A percentile compares a stretch with the other conserved stretches of the same genome.
Conservation (phyloP, 192 early-diverging fungal species). For the Podila epigama region DNA sequence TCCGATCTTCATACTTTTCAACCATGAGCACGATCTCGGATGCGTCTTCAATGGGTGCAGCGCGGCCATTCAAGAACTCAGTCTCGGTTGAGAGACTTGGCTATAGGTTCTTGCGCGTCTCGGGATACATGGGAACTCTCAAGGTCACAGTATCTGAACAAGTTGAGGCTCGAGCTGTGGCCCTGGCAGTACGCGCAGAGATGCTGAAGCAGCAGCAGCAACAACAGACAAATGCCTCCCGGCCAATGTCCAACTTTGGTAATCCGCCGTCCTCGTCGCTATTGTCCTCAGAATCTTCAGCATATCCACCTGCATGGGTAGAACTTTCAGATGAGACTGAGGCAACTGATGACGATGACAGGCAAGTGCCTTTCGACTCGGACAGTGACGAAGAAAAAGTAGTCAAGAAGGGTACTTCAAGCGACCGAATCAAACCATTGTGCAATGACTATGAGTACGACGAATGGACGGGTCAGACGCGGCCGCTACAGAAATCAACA, state of each 20-base stretch:
- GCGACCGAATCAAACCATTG: neutral
- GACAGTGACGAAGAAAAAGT: conserved; percentile 7
- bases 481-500: conserved; percentile 4
- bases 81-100: conserved; percentile 41
- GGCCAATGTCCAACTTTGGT: neutral
- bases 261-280: neutral
- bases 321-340: conserved; percentile 1
- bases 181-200: conserved; percentile 30
- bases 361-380: neutral
- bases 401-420: neutral
- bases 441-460: conserved; percentile 36
- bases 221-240: neutral
- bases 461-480: conserved; percentile 22
- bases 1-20: conserved; percentile 28
- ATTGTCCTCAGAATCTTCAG: too few relatives aligned
- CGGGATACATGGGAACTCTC: conserved; percentile 40
- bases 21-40: conserved; percentile 29
- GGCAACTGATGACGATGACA: neutral
- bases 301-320: conserved; percentile 26
- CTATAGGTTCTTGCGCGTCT: conserved; percentile 47
- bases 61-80: neutral
- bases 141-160: conserved; percentile 47
- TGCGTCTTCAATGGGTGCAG: conserved; percentile 10
- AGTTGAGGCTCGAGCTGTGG: conserved; percentile 41
- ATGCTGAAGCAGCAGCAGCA: conserved; percentile 25